These are phyloP conservation scores for Diddensiella caesifluorescens DNA, from an alignment of 805 yeast genomes.

Conservation along the genomic window DNA sequence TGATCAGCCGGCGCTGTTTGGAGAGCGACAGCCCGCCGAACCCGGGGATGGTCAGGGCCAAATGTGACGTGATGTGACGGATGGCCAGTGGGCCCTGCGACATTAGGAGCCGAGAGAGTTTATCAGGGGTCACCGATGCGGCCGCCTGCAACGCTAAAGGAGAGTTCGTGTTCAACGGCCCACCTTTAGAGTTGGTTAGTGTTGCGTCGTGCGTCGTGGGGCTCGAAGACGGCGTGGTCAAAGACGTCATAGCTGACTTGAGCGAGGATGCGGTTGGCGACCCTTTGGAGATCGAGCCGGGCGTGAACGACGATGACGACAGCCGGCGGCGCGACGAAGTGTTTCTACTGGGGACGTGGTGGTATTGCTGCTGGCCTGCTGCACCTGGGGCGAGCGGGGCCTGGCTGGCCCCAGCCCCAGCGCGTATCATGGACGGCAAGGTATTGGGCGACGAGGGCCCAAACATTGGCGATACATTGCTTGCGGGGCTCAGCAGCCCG, in stretches of 20 bases:
- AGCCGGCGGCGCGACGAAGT: slow-evolving; percentile 6
- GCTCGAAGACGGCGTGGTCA: slow-evolving; percentile 1
- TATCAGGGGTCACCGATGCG: slow-evolving; percentile 71
- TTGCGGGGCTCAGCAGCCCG: not conserved
- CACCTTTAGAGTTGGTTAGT: too few relatives aligned
- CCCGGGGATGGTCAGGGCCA: slow-evolving; percentile 67
- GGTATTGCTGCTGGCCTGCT: not conserved
- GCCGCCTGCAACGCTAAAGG: slow-evolving; percentile 89
- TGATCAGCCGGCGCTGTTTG: slow-evolving; percentile 83
- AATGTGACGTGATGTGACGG: slow-evolving; percentile 77
- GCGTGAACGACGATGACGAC: slow-evolving; percentile 8
- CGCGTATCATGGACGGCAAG: not conserved
- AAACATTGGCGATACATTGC: not conserved
- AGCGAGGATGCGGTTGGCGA: slow-evolving; percentile 4
- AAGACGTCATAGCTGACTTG: slow-evolving; percentile 4
- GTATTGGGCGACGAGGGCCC: slow-evolving; percentile 1
- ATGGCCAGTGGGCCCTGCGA: slow-evolving; percentile 85
- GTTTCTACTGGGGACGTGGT: too few relatives aligned
- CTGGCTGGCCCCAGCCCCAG: not conserved
- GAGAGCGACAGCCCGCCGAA: slow-evolving; percentile 77
- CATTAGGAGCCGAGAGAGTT: slow-evolving; percentile 62
- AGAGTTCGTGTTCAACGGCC: slow-evolving; percentile 55
- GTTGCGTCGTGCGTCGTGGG: slow-evolving; percentile 6
- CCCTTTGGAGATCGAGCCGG: not conserved
- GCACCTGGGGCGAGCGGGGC: not conserved